Evolutionary conservation across 2,329 filamentous ascomycete species (phyloP), one percentile per base, ranked within the genome.

Genomic region (Claviceps lovelessii): DNA sequence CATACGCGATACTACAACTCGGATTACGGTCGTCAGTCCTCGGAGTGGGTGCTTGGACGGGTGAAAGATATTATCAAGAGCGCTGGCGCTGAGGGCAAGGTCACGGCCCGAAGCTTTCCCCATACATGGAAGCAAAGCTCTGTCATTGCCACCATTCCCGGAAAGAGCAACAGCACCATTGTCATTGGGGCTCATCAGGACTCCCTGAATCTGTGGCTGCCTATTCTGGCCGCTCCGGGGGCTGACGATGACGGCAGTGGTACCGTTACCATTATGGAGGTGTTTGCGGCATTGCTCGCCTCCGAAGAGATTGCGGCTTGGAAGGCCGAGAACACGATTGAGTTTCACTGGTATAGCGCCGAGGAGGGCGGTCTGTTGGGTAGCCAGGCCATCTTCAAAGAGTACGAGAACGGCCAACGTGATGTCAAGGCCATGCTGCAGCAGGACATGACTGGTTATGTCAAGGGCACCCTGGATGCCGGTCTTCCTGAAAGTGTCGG

Each of bases 371-470:
- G 90, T 39, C 76, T 95, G 49, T 78, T 95, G 4, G 90, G 90
- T 56, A 91, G 86, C 63, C 90, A 95, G 68, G 90, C 87, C 54
- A 87, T 97, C 68, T 97, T 96, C 75, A 77, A 80, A 52, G 73
- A 80, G 8, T 97, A 97, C 65, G 84, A 87, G 70, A 81, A 84
- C 67, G 71, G 79, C 28, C 77, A 79, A 37, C 80, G 84, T 31
- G 83, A 91, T 60, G 78, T 97, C 68, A 94, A 91, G 73, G 91
- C 91, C 39, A 97, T 97, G 93, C 80, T 97, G 54, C 91, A 97
- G 73, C 91, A 97, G 71, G 91, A 97, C 70, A 97, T 97, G 91
- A 95, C 89, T 1, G 91, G 91, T 19, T 96, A 86, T 67, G 79
- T 90, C 5, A 82, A 90, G 67, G 84, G 84, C 63, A 95, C 90